A percentile compares a stretch with the other conserved stretches of the same genome.
These are phyloP conservation scores for Pleurotus eryngii DNA, from an alignment of 768 basidiomycete species.

Conservation along the genomic window DNA sequence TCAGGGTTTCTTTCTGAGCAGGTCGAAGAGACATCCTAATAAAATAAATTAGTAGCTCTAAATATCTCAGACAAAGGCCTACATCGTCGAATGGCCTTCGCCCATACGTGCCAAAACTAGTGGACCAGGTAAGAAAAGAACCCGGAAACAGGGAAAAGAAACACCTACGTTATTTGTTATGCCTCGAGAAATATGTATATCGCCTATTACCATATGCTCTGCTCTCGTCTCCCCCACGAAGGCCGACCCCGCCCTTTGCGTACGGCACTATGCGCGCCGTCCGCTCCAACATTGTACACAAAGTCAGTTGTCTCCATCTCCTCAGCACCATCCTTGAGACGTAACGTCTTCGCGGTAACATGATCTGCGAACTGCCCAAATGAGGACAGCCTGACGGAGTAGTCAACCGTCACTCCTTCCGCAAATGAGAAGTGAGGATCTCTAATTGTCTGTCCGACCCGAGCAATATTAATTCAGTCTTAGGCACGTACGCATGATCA, in stretches of 20 bases:
- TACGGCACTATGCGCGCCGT: slow-evolving; percentile 41
- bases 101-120: slow-evolving; percentile 1
- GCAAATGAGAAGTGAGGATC: slow-evolving; percentile 33
- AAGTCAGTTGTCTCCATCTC: slow-evolving; percentile 25
- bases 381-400: slow-evolving; percentile 42
- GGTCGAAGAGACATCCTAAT: slow-evolving; percentile 17
- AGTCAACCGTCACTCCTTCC: slow-evolving; percentile 33
- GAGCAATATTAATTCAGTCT: slow-evolving; percentile 14
- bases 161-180: slow-evolving; percentile 1
- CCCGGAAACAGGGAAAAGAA: background rate
- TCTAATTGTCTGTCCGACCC: slow-evolving; percentile 28
- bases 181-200: slow-evolving; percentile 18
- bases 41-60: background rate
- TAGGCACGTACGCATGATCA: slow-evolving; percentile 1
- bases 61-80: background rate
- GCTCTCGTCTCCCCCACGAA: slow-evolving; percentile 38
- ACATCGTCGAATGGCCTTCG: background rate
- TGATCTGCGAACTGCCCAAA: slow-evolving; percentile 34
- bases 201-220: slow-evolving; percentile 35
- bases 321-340: slow-evolving; percentile 14
- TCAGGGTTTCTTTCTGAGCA: slow-evolving; percentile 15
- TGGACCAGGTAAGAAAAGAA: background rate
- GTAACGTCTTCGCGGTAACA: slow-evolving; percentile 29
- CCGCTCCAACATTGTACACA: slow-evolving; percentile 40
- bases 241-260: slow-evolving; percentile 35